A percentile compares a stretch with the other conserved stretches of the same genome.
Evolutionary conservation across 192 early-diverging fungal genomes (phyloP).

Genomic region (Linnemannia elongata): DNA sequence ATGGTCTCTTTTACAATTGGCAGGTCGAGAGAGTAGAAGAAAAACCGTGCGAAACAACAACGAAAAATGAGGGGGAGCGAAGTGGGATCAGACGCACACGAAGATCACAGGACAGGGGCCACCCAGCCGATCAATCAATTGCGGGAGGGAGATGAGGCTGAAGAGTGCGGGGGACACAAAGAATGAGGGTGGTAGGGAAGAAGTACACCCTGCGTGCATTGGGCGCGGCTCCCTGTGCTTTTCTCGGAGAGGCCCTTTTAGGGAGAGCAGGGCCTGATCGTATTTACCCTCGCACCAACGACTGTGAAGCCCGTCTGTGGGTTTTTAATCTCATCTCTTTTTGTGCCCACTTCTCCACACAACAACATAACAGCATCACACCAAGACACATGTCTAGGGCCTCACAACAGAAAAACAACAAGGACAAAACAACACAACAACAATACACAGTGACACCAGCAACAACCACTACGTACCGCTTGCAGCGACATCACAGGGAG

Average conservation of each 20-base stretch:
- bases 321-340: slow-evolving; percentile 26
- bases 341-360: slow-evolving; percentile 6
- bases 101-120: neutral
- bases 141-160: neutral
- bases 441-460: neutral
- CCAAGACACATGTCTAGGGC: slow-evolving; percentile 37
- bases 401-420: slow-evolving; percentile 13
- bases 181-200: neutral
- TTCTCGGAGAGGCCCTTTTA: neutral
- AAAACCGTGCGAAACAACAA: neutral
- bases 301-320: slow-evolving; percentile 24
- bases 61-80: neutral
- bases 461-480: neutral
- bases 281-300: slow-evolving; percentile 22
- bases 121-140: slow-evolving; percentile 6
- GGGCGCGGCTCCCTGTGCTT: neutral
- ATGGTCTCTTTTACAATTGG: neutral
- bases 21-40: neutral
- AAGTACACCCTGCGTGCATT: neutral
- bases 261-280: neutral
- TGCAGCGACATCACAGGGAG: neutral
- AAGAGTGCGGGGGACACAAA: neutral
- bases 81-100: neutral
- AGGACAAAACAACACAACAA: neutral
- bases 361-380: neutral